These are phyloP conservation scores for Picea glauca DNA, from an alignment of 75 land plant genomes.

Conservation along the genomic window DNA sequence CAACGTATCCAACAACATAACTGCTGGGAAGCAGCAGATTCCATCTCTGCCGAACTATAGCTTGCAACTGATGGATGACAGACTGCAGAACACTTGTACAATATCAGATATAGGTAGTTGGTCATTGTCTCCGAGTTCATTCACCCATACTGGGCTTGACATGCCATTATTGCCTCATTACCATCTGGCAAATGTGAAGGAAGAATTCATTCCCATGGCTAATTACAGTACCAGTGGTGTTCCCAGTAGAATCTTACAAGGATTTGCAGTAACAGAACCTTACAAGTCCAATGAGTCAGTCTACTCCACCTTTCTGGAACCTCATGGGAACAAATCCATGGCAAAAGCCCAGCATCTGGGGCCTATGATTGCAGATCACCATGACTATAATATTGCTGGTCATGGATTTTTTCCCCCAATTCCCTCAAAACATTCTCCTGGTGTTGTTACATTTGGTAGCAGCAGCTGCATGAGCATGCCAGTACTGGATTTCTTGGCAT, in stretches of 20 bases:
- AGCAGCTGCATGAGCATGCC: conserved; percentile 4
- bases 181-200: neutral
- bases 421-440: conserved; percentile 1
- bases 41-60: neutral
- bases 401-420: conserved; percentile 5
- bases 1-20: neutral
- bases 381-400: neutral
- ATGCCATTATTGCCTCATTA: conserved; percentile 5
- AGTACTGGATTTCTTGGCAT: conserved; percentile 1
- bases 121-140: conserved; percentile 4
- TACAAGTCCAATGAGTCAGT: conserved; percentile 2
- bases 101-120: conserved; percentile 10
- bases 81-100: neutral
- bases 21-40: conserved; percentile 1
- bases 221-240: neutral
- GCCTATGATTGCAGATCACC: neutral
- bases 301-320: neutral
- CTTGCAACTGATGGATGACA: conserved; percentile 3
- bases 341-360: conserved; percentile 6
- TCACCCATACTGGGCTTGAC: neutral
- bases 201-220: conserved; percentile 5
- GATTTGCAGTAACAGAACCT: neutral
- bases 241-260: neutral
- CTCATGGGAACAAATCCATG: conserved; percentile 1
- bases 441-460: conserved; percentile 5